Conservation (phyloP, 306 rosid species). For the Prinsepia uniflora region DNA sequence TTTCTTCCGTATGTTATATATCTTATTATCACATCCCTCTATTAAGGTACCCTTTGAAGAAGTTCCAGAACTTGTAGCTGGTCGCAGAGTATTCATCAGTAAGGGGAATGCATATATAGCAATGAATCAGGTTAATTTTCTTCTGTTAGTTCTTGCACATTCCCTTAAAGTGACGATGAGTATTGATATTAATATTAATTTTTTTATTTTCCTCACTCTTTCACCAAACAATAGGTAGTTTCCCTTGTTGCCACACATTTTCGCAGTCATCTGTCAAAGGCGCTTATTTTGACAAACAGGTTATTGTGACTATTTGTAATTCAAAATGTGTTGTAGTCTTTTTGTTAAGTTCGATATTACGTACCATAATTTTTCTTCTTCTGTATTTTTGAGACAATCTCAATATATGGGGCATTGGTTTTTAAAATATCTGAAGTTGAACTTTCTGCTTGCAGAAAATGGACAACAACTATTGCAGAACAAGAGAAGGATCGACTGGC, state of each 20-base stretch:
- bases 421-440: constrained; percentile 25
- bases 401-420: constrained; percentile 1
- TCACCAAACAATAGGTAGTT: constrained; percentile 48
- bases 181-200: constrained; percentile 18
- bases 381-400: constrained; percentile 5
- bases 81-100: constrained; percentile 68
- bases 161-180: constrained; percentile 10
- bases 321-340: background rate
- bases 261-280: constrained; percentile 76
- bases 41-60: constrained; percentile 89
- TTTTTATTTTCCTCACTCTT: constrained; percentile 11
- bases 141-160: constrained; percentile 17
- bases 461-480: constrained; percentile 77
- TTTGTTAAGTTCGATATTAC: background rate
- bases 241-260: constrained; percentile 74
- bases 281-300: constrained; percentile 88
- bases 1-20: constrained; percentile 15
- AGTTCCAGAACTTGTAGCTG: constrained; percentile 92
- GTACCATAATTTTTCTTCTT: constrained; percentile 2
- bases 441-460: constrained; percentile 65
- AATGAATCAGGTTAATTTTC: constrained; percentile 64
- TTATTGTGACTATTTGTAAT: constrained; percentile 28
- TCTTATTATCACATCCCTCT: constrained; percentile 11
- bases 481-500: constrained; percentile 75
- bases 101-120: constrained; percentile 86